Conservation (phyloP, 805 yeast species). For the Candida namnaoensis region DNA sequence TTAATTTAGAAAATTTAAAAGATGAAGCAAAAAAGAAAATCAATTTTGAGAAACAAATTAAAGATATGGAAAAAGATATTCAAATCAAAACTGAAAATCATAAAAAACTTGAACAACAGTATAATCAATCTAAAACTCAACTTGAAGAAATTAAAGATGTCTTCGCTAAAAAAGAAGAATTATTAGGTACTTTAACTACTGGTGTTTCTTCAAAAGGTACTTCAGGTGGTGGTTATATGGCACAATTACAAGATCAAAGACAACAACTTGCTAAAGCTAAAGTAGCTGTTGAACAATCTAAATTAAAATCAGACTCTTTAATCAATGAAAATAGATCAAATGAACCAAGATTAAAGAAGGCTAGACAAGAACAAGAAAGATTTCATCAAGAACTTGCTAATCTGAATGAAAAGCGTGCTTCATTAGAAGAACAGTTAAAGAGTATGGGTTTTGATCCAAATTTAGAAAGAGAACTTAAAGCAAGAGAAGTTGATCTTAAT, state of each 20-base stretch:
- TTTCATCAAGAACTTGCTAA: conserved; percentile 33
- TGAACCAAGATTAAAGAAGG: conserved; percentile 40
- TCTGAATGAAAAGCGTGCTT: conserved; percentile 28
- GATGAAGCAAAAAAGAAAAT: conserved; percentile 39
- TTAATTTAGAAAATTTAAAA: conserved; percentile 44
- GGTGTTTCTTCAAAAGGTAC: conserved; percentile 83
- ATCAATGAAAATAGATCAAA: conserved; percentile 37
- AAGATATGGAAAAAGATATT: conserved; percentile 23
- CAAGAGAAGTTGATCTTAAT: conserved; percentile 33
- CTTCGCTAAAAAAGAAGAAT: conserved; percentile 59
- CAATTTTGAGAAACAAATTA: conserved; percentile 23
- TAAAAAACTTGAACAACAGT: conserved; percentile 33
- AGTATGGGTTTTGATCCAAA: conserved; percentile 51
- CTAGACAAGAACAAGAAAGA: conserved; percentile 37
- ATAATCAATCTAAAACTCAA: conserved; percentile 31
- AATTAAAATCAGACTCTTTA: conserved; percentile 50
- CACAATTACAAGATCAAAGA: conserved; percentile 61
- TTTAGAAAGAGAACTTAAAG: conserved; percentile 32
- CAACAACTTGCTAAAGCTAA: conserved; percentile 42
- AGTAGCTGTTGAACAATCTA: conserved; percentile 49
- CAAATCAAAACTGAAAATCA: conserved; percentile 28
- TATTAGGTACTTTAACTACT: conserved; percentile 72
- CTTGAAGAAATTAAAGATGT: conserved; percentile 37
- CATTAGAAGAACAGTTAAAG: conserved; percentile 32
- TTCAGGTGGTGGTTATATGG: conserved; percentile 66